phyloP scores from a whole-genome alignment of 306 rosid genomes.

The Lotus japonicus region DNA sequence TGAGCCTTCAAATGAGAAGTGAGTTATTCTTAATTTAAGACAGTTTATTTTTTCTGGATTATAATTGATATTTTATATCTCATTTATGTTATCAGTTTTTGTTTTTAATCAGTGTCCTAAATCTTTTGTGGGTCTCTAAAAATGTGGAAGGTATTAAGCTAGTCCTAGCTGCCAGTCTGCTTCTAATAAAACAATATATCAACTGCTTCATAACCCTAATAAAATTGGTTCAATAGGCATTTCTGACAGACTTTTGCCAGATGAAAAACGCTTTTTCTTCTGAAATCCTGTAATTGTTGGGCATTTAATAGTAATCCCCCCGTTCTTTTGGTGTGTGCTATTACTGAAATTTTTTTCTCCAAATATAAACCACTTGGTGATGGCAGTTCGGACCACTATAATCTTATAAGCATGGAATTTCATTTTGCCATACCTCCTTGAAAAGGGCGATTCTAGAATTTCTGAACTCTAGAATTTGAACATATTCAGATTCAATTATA shows the following conservation, averaged over 20 bases:
- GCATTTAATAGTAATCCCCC: background rate
- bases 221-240: slow-evolving; percentile 1
- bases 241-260: slow-evolving; percentile 14
- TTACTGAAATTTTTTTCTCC: background rate
- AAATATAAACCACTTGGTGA: background rate
- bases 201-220: background rate
- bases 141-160: background rate
- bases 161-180: slow-evolving; percentile 5
- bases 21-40: slow-evolving; percentile 27
- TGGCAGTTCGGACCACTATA: background rate
- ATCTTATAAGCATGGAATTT: background rate
- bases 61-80: background rate
- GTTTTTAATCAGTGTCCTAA: slow-evolving; percentile 3
- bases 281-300: background rate
- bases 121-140: background rate
- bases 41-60: background rate
- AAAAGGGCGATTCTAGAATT: background rate
- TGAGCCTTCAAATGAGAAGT: slow-evolving; percentile 98
- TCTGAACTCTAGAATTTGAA: background rate
- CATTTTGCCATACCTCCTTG: background rate
- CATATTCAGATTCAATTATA: background rate
- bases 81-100: background rate
- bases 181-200: background rate
- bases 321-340: background rate
- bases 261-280: background rate